These are phyloP conservation scores for Mycena venus DNA, from an alignment of 768 basidiomycete species.

Conservation along the genomic window DNA sequence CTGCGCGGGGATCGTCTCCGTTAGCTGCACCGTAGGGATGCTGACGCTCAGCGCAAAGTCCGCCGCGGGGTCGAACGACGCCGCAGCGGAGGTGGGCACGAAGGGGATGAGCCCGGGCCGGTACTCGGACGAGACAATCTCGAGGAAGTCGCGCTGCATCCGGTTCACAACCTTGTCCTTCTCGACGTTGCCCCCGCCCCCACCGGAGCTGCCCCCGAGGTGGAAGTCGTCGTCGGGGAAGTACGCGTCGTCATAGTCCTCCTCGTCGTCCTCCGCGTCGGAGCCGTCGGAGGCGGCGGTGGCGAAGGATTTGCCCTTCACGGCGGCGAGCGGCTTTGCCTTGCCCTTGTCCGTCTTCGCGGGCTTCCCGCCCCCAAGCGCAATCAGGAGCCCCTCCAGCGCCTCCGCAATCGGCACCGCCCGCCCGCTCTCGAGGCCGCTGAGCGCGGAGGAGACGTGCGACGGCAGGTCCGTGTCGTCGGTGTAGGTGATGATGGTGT, in stretches of 20 bases:
- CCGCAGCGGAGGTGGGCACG: neutral
- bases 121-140: slow-evolving; percentile 62
- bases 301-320: slow-evolving; percentile 29
- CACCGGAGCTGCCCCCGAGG: neutral
- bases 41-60: slow-evolving; percentile 60
- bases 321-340: slow-evolving; percentile 21
- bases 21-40: slow-evolving; percentile 65
- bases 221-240: slow-evolving; percentile 46
- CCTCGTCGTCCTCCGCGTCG: slow-evolving; percentile 50
- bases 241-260: too few relatives aligned
- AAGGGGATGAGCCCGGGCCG: slow-evolving; percentile 68
- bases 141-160: slow-evolving; percentile 62
- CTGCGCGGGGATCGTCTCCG: slow-evolving; percentile 68
- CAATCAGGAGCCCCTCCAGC: slow-evolving; percentile 56
- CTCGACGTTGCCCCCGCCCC: too few relatives aligned
- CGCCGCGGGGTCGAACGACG: neutral
- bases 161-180: slow-evolving; percentile 36
- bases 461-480: slow-evolving; percentile 58
- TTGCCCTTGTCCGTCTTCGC: neutral
- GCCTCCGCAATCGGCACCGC: slow-evolving; percentile 61
- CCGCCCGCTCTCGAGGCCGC: slow-evolving; percentile 55
- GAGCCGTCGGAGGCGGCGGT: slow-evolving; percentile 37
- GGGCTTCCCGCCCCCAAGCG: slow-evolving; percentile 41
- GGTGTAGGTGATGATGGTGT: slow-evolving; percentile 70
- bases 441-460: slow-evolving; percentile 52